These are phyloP conservation scores for Amaranthus tricolor DNA, from an alignment of 179 eudicot species.

Conservation along the genomic window DNA sequence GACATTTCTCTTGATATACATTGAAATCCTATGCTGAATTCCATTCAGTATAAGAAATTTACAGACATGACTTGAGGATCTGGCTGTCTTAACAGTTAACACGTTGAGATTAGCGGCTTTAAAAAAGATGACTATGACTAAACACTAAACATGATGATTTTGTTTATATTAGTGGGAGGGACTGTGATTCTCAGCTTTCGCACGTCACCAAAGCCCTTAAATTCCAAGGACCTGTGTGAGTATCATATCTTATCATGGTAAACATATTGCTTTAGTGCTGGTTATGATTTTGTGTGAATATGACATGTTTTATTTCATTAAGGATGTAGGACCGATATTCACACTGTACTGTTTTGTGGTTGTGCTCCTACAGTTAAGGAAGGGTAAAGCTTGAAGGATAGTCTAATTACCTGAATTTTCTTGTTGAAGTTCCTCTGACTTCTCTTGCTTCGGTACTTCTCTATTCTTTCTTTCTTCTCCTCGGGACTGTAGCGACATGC, in stretches of 20 bases:
- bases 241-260: neutral
- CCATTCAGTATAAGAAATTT: neutral
- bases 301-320: slow-evolving; percentile 18
- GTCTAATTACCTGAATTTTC: slow-evolving; percentile 53
- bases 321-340: slow-evolving; percentile 1
- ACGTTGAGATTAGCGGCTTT: neutral
- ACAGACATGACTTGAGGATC: neutral
- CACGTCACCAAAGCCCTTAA: slow-evolving; percentile 5
- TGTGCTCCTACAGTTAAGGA: neutral
- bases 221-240: slow-evolving; percentile 12
- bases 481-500: slow-evolving; percentile 76
- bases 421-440: slow-evolving; percentile 84
- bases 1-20: neutral
- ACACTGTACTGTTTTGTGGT: slow-evolving; percentile 2
- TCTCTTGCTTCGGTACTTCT: slow-evolving; percentile 79
- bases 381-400: slow-evolving; percentile 7
- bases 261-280: slow-evolving; percentile 16
- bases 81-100: neutral
- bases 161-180: slow-evolving; percentile 19
- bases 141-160: slow-evolving; percentile 2
- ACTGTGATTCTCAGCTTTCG: slow-evolving; percentile 21
- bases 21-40: slow-evolving; percentile 7
- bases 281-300: slow-evolving; percentile 7
- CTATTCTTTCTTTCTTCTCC: slow-evolving; percentile 80
- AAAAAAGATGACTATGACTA: slow-evolving; percentile 12